Conservation (phyloP, 2,329 filamentous ascomycete species). For the Claviceps purpurea region DNA sequence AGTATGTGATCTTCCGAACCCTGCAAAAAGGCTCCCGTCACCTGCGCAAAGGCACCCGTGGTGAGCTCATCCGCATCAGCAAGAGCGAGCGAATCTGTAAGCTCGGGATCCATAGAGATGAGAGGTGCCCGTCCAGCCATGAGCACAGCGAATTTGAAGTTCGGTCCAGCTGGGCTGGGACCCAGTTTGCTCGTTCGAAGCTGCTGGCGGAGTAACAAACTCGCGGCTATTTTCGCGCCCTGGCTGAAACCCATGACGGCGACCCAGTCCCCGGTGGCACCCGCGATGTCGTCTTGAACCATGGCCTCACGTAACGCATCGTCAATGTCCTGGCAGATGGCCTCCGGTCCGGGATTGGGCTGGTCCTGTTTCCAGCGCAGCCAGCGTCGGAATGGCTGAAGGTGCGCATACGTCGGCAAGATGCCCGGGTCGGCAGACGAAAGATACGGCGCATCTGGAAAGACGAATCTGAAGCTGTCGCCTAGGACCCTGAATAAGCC, state of each 20-base stretch:
- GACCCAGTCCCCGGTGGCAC: slow-evolving; percentile 37
- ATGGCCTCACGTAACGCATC: slow-evolving; percentile 26
- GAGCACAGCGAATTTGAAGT: slow-evolving; percentile 9
- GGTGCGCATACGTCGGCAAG: slow-evolving; percentile 44
- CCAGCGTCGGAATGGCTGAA: slow-evolving; percentile 45
- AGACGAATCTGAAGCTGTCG: slow-evolving; percentile 51
- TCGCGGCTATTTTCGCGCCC: slow-evolving; percentile 43
- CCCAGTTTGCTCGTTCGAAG: slow-evolving; percentile 16
- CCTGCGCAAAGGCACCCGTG: background rate
- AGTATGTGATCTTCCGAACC: background rate
- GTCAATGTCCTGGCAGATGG: slow-evolving; percentile 22
- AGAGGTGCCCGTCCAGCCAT: slow-evolving; percentile 7
- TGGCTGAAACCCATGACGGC: slow-evolving; percentile 49
- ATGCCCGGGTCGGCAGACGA: slow-evolving; percentile 48
- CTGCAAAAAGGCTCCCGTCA: background rate
- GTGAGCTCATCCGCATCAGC: background rate
- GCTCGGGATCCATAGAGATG: slow-evolving; percentile 5
- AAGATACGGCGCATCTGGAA: slow-evolving; percentile 51
- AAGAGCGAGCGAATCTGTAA: slow-evolving; percentile 2
- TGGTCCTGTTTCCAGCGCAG: slow-evolving; percentile 24
- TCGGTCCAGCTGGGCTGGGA: background rate
- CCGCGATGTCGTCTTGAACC: slow-evolving; percentile 27
- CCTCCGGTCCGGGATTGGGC: slow-evolving; percentile 14
- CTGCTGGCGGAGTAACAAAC: slow-evolving; percentile 46
- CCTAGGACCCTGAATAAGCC: slow-evolving; percentile 27